Evolutionary conservation across 169 alveolate genomes (phyloP), one percentile per base, ranked within the genome.

Genomic region (Plasmodium inui): DNA sequence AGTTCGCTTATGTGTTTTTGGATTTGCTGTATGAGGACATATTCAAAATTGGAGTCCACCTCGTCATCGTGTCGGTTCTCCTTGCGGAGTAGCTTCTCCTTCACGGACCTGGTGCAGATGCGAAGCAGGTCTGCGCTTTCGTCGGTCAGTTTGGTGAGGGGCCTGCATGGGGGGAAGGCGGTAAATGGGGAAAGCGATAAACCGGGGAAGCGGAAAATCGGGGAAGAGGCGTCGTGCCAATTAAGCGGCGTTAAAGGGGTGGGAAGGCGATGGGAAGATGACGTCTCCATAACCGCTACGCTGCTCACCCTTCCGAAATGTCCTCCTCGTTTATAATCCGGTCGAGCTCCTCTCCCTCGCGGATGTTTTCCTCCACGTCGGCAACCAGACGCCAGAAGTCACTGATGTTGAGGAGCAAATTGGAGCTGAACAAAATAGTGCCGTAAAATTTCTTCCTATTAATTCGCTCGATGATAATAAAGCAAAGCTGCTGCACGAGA

Each of bases 31-130:
- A 86, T 30, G n/a, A 86, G 30, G 55, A 86, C 0, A 22, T 53
- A 2, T 53, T 76, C 93, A 50, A 86, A 86, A n/a, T 86, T 78
- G 1, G 81, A 61, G 41, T 86, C 93, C 0, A 86, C 71, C 26
- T 86, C 86, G 37, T 86, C 93, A 14, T 86, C 81, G 34, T 74
- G 67, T 26, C 86, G 39, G 57, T 86, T 86, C 41, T 86, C 83
- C 80, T 37, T 73, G 39, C 39, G 70, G n/a, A 86, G 44, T 6
- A 86, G 81, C 46, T 86, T 86, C 28, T 86, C 93, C 70, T 76
- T 86, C 57, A 86, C 81, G 14, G 84, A 41, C 8, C 10, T 28
- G 22, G 93, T 74, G 17, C 84, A 86, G 26, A 76, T 74, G 14
- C 81, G 57, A 0, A 86, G 55, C 28, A 86, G 12, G 0, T 86